Evolutionary conservation across 2,329 filamentous ascomycete species (phyloP).

Genomic region (Arthrobotrys musiformis): DNA sequence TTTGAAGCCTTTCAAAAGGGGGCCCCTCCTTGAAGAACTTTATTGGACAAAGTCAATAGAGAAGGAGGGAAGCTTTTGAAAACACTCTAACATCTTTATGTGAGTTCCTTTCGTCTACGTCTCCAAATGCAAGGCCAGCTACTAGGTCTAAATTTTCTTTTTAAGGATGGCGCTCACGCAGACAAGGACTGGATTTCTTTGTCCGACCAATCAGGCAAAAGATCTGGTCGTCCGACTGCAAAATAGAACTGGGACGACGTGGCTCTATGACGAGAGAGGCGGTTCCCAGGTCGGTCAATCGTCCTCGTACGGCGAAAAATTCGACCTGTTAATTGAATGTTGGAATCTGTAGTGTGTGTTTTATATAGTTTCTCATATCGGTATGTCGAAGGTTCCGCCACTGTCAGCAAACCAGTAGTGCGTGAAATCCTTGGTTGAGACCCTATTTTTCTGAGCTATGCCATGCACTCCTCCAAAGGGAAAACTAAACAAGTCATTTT

Average conservation of each 20-base stretch:
- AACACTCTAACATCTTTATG: slow-evolving; percentile 36
- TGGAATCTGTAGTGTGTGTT: slow-evolving; percentile 26
- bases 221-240: slow-evolving; percentile 40
- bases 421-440: slow-evolving; percentile 31
- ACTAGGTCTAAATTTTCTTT: slow-evolving; percentile 28
- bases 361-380: slow-evolving; percentile 6
- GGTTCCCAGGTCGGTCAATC: slow-evolving; percentile 24
- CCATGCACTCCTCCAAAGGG: slow-evolving; percentile 20
- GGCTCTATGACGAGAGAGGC: slow-evolving; percentile 54
- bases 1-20: slow-evolving; percentile 34
- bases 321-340: slow-evolving; percentile 3
- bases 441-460: slow-evolving; percentile 25
- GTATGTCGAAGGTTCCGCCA: slow-evolving; percentile 35
- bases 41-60: slow-evolving; percentile 35
- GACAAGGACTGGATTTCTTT: slow-evolving; percentile 8
- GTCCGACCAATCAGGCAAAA: slow-evolving; percentile 32
- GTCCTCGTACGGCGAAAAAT: slow-evolving; percentile 25
- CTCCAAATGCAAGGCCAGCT: slow-evolving; percentile 22
- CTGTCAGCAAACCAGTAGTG: slow-evolving; percentile 28
- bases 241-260: slow-evolving; percentile 44
- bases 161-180: slow-evolving; percentile 43
- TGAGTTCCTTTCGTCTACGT: slow-evolving; percentile 45
- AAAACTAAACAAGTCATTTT: slow-evolving; percentile 39
- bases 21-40: slow-evolving; percentile 5
- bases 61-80: slow-evolving; percentile 21